Base-by-base conservation (phyloP, 2,329 filamentous ascomycete species). In the Diaporthe vaccinii region DNA sequence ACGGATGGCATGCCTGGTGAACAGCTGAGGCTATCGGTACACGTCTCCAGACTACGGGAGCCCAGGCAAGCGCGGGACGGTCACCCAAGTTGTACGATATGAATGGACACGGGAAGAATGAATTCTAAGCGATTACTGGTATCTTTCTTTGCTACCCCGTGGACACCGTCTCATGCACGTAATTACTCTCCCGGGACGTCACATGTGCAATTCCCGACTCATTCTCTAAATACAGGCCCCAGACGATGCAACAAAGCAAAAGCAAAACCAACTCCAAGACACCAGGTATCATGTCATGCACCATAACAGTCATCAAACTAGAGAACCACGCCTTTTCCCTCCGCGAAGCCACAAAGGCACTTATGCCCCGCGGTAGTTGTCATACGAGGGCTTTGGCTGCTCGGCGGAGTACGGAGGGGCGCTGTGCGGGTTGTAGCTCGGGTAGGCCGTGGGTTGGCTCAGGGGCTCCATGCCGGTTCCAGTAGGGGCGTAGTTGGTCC, bases 401-500 rank as follows among this genome's bases (percentile, higher is more conserved):
- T 36, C 55, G 20, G 31, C 22, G 31, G 55, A 58, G 31, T 58
- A 58, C 2, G 55, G 31, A 58, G 31, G 55, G 31, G 55, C 55
- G 28, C 6, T 1, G 3, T 58, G 31, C 31, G 17, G 55, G 20
- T n/a, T 58, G 31, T 58, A 36, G 25, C 53, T 31, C 25, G 53
- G 53, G 53, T 55, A 55, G 53, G 25, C 53, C 53, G 53, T 58
- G 65, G 28, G 28, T 4, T 68, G n/a, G 65, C 46, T 39, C 14
- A 46, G 22, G 34, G 65, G 65, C 65, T 68, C 65, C 65, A 68
- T 53, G 46, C 65, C 46, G 12, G 31, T 36, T 17, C 22, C 57
- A 6, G 79, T 55, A 14, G 74, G 53, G 1, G 53, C 72, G 74
- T 80, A 80, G n/a, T 62, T 71, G 55, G 77, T 78, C 25, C 53